A percentile compares a stretch with the other conserved stretches of the same genome.
phyloP scores from a whole-genome alignment of 495 filamentous ascomycete genomes.

The Xylaria flabelliformis region DNA sequence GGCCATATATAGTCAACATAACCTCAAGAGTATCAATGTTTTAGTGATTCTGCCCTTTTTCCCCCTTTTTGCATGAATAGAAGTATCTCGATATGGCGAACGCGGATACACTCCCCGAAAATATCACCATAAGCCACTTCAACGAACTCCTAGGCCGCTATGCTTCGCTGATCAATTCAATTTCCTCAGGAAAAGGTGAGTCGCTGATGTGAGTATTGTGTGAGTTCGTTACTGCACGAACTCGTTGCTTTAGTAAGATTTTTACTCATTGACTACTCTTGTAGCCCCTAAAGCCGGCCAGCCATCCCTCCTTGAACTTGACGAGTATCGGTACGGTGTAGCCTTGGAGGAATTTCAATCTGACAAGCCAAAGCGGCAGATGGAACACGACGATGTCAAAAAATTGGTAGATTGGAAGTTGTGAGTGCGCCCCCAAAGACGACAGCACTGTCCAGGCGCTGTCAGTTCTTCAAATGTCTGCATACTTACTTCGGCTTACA shows the following conservation, averaged over 20 bases:
- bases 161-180: conserved; percentile 45
- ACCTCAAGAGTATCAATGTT: neutral
- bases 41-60: neutral
- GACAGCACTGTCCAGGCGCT: conserved; percentile 3
- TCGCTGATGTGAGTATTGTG: neutral
- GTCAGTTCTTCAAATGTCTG: neutral
- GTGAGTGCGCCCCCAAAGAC: conserved; percentile 54
- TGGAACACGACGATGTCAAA: conserved; percentile 53
- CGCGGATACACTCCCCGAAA: conserved; percentile 34
- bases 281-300: conserved; percentile 43
- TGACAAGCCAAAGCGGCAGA: conserved; percentile 34
- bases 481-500: neutral
- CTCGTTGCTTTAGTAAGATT: neutral
- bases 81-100: conserved; percentile 28
- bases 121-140: conserved; percentile 47
- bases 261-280: conserved; percentile 21
- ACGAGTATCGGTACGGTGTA: conserved; percentile 55
- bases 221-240: neutral
- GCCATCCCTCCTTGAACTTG: conserved; percentile 53
- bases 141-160: conserved; percentile 43
- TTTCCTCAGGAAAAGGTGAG: conserved; percentile 52
- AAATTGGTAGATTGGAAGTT: conserved; percentile 78
- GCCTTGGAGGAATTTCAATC: conserved; percentile 48
- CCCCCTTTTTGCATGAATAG: neutral
- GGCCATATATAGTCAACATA: neutral